Evolutionary conservation across 2,329 filamentous ascomycete genomes (phyloP).

Genomic region (Erysiphe neolycopersici): DNA sequence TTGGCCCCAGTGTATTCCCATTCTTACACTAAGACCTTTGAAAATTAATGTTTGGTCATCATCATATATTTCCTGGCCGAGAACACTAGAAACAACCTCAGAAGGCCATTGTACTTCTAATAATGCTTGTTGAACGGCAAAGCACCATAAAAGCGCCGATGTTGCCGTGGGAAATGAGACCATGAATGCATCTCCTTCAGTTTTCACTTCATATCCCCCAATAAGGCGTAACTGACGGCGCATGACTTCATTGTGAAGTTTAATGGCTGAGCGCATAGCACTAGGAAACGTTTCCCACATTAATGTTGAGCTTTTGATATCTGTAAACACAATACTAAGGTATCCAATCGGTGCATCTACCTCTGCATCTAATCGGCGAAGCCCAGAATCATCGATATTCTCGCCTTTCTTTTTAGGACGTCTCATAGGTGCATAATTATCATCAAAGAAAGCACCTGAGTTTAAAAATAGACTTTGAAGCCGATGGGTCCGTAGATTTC

Average conservation of each 20-base stretch:
- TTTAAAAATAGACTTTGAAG: conserved; percentile 61
- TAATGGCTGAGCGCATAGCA: conserved; percentile 91
- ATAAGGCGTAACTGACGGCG: conserved; percentile 76
- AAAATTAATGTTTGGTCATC: conserved; percentile 76
- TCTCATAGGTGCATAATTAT: conserved; percentile 37
- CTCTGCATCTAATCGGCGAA: conserved; percentile 68
- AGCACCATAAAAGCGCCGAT: conserved; percentile 83
- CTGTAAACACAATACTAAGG: conserved; percentile 84
- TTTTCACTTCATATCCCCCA: conserved; percentile 96
- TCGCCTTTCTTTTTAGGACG: conserved; percentile 38
- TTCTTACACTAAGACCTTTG: conserved; percentile 77
- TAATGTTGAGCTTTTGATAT: conserved; percentile 94
- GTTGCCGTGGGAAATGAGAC: conserved; percentile 94
- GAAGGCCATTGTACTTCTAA: conserved; percentile 81
- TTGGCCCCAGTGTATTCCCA: conserved; percentile 91
- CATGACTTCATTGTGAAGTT: conserved; percentile 93
- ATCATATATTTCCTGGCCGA: conserved; percentile 60
- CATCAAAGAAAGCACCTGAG: conserved; percentile 45
- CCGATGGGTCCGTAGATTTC: conserved; percentile 42
- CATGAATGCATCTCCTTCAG: conserved; percentile 98
- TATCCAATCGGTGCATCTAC: conserved; percentile 79
- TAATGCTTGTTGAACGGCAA: conserved; percentile 70
- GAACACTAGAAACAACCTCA: conserved; percentile 66
- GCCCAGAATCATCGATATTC: conserved; percentile 50
- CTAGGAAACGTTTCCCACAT: conserved; percentile 89